Conservation (phyloP, 208 protist genomes). For the Acanthamoeba culbertsoni region DNA sequence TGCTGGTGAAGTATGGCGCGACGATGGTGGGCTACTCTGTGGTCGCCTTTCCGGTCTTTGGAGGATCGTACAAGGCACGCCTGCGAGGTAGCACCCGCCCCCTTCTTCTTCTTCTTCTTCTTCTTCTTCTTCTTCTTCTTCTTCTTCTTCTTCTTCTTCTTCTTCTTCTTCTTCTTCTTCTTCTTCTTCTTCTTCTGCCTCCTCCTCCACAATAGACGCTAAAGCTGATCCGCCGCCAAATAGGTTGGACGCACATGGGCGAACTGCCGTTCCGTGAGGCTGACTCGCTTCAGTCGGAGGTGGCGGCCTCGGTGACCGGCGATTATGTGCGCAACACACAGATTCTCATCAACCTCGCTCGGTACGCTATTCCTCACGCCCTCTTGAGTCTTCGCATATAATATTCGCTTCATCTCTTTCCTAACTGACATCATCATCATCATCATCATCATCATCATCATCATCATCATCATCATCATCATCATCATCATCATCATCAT, state of each 20-base stretch:
- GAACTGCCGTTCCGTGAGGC: background rate
- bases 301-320: background rate
- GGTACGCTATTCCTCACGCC: background rate
- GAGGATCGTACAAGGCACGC: background rate
- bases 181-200: background rate
- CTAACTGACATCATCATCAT: no score
- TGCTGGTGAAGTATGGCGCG: background rate
- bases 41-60: background rate
- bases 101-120: background rate
- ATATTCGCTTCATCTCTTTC: no score
- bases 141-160: background rate
- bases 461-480: no score
- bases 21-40: background rate
- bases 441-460: no score
- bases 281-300: background rate
- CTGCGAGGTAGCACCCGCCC: background rate
- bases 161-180: background rate
- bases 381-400: no score
- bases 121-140: background rate
- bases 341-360: background rate
- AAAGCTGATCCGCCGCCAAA: background rate
- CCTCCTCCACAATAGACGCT: background rate
- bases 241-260: background rate
- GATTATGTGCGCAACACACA: background rate
- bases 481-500: no score